phyloP scores from a whole-genome alignment of 192 early-diverging fungal species.

The Coemansia javaensis region DNA sequence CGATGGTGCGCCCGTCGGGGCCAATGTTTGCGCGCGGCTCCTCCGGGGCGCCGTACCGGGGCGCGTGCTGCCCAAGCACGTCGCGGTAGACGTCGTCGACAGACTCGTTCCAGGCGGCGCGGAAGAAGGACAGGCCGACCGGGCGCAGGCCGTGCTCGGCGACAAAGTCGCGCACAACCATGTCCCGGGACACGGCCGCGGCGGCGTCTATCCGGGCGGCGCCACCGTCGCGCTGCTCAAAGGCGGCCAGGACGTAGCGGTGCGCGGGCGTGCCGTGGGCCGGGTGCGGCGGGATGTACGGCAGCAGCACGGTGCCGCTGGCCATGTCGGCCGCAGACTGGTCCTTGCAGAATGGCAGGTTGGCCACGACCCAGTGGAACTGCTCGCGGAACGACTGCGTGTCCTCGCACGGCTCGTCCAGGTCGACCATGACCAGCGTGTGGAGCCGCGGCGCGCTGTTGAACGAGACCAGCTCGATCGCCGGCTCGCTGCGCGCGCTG shows the following conservation, averaged over 20 bases:
- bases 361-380: constrained; percentile 69
- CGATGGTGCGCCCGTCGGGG: constrained; percentile 44
- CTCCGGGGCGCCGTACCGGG: constrained; percentile 24
- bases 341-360: constrained; percentile 58
- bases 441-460: constrained; percentile 64
- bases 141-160: constrained; percentile 23
- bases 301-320: constrained; percentile 40
- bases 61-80: constrained; percentile 24
- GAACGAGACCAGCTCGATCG: constrained; percentile 56
- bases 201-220: constrained; percentile 44
- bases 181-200: constrained; percentile 37
- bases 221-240: constrained; percentile 60
- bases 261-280: constrained; percentile 70
- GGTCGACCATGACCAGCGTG: constrained; percentile 66
- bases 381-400: constrained; percentile 64
- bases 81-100: constrained; percentile 48
- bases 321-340: constrained; percentile 43
- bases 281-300: constrained; percentile 72
- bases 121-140: constrained; percentile 45
- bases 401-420: constrained; percentile 61
- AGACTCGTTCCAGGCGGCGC: constrained; percentile 36
- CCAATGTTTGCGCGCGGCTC: constrained; percentile 21
- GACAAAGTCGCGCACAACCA: constrained; percentile 31
- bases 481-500: constrained; percentile 54
- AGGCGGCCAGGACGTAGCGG: constrained; percentile 62